A percentile compares a stretch with the other conserved stretches of the same genome.
phyloP scores from a whole-genome alignment of 805 yeast species.

The Candida alai region DNA sequence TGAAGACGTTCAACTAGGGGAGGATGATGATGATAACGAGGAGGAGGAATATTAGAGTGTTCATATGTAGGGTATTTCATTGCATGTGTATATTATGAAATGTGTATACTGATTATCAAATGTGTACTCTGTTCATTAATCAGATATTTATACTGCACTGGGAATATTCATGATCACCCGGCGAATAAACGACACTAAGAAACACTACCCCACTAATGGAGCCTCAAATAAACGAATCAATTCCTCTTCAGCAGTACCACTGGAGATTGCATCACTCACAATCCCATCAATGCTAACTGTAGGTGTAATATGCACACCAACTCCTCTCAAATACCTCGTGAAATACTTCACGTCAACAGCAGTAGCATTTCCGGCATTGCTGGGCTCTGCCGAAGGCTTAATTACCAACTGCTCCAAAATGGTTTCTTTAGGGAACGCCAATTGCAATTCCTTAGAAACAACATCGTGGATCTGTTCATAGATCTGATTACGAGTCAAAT shows the following conservation, averaged over 20 bases:
- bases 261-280: conserved; percentile 51
- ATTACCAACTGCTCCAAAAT: conserved; percentile 37
- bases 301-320: conserved; percentile 84
- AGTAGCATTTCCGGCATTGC: conserved; percentile 57
- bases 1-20: conserved; percentile 21
- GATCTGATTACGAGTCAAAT: conserved; percentile 52
- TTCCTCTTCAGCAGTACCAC: conserved; percentile 48
- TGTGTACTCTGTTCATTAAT: too few relatives aligned
- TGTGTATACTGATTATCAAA: too few relatives aligned
- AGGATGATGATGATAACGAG: conserved; percentile 19
- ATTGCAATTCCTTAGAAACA: conserved; percentile 19
- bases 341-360: conserved; percentile 68
- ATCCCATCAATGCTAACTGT: conserved; percentile 72
- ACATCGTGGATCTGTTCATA: conserved; percentile 50
- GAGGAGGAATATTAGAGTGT: conserved; percentile 13
- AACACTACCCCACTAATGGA: too few relatives aligned
- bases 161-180: too few relatives aligned
- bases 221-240: conserved; percentile 37
- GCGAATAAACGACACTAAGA: too few relatives aligned
- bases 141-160: too few relatives aligned
- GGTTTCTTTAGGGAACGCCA: conserved; percentile 28
- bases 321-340: conserved; percentile 66
- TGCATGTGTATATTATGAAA: too few relatives aligned
- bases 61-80: neutral
- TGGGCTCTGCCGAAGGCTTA: conserved; percentile 25